phyloP scores from a whole-genome alignment of 129 eudicot genomes.

The Centella asiatica region DNA sequence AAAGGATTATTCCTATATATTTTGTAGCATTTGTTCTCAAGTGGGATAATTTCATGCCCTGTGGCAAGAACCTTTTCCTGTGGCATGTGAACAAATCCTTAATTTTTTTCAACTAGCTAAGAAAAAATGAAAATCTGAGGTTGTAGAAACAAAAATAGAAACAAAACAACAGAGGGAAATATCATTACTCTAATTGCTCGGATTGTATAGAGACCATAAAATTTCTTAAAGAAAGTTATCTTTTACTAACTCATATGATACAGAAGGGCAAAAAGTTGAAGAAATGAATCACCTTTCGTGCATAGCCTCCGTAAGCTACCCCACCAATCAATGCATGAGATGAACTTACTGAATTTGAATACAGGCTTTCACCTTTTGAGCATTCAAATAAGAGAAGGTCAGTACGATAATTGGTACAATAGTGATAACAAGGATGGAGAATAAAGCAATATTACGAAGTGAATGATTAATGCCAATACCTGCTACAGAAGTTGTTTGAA shows the following conservation, averaged over 20 bases:
- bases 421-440: background rate
- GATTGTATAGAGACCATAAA: background rate
- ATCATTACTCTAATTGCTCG: too few species aligned
- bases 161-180: too few species aligned
- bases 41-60: too few species aligned
- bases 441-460: background rate
- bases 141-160: too few species aligned
- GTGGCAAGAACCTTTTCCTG: too few species aligned
- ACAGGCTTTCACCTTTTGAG: conserved; percentile 6
- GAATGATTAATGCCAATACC: conserved; percentile 27
- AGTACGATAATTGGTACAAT: background rate
- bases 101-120: too few species aligned
- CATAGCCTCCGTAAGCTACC: conserved; percentile 92
- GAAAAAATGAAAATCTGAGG: too few species aligned
- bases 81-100: too few species aligned
- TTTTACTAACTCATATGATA: background rate
- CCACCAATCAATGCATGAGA: conserved; percentile 61
- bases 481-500: conserved; percentile 30
- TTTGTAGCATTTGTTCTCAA: too few species aligned
- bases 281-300: conserved; percentile 56
- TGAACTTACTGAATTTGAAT: conserved; percentile 11
- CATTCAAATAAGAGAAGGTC: conserved; percentile 15
- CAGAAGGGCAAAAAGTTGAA: background rate
- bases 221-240: background rate
- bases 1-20: too few species aligned